Evolutionary conservation across 176 grass and related monocot genomes (phyloP), one percentile per base, ranked within the genome.

Genomic region (Cocos nucifera): DNA sequence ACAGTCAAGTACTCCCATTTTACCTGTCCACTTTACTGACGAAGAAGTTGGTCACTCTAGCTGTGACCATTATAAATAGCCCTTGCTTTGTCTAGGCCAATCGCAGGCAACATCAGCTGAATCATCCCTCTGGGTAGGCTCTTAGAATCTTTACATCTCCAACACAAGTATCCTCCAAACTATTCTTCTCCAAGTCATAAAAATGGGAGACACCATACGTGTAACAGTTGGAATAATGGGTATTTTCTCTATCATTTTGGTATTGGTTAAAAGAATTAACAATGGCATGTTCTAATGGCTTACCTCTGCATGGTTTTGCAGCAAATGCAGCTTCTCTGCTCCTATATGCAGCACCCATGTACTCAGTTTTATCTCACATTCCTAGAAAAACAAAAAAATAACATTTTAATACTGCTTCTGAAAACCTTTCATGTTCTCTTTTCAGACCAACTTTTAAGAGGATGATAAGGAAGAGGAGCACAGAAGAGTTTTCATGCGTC

Each of bases 321-420:
- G 88, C 74, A 53, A 73, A 74, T 69, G 74, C 57, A 52, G 54
- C 79, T 39, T 87, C 83, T 19, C 32, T 78, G 19, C 84, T 87
- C 56, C 83, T 93, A 21, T 93, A 84, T 63, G 62, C 77, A 61
- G 70, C 78, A 70, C 89, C 89, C 49, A 70, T 81, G 84, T 93
- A 93, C 24, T 29, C 35, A 39, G 9, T 54, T 22, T 1, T 21
- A 19, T 65, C 56, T 19, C 25, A 58, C 18, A 44, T 14, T 44
- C 35, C 9, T 44, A 3, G 12, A 44, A 12, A 27, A 1, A 23
- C 23, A 23, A 23, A 44, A 44, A 12, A 44, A 44, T 44, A 44
- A 44, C 9, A 44, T 14, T 44, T 44, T 44, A 14, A 14, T 44
- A 44, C 35, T 27, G 66, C 57, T 22, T 50, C 26, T 16, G 23